Base-by-base conservation (phyloP, 2,329 filamentous ascomycete genomes). In the Cylindrodendrum hubeiense region DNA sequence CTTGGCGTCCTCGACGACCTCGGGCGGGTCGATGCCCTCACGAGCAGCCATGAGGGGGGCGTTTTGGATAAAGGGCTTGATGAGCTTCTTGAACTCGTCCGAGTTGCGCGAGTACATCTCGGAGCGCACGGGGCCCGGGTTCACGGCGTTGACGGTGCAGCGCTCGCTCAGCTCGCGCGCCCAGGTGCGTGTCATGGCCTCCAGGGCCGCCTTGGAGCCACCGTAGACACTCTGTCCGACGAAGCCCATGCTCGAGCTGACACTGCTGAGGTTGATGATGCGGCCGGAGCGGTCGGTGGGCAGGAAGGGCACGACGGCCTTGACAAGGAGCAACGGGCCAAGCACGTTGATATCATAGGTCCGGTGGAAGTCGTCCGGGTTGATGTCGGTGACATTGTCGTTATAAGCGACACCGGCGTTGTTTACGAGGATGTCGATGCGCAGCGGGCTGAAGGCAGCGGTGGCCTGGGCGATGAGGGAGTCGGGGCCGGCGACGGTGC, bases 291-390 rank as follows among this genome's bases (percentile, higher is more conserved):
- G 89, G 79, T 95, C 91, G 41, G 80, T 81, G 0, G 93, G 93
- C 2, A 96, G 85, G 77, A 91, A 91, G 0, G 89, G 90, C 24
- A 89, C 78, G 0, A 87, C 88, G 4, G 91, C 91, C 79, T 95
- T 89, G 34, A 92, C 86, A n/a, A 96, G 84, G 0, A 96, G 84
- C 13, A 96, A 79, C 2, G 93, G 93, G 0, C 92, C 93, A 5
- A 92, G 86, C 7, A 96, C 93, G 75, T 97, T 97, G 80, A 95
- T 86, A 56, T 87, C 87, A 82, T 92, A 95, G 65, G 90, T 89
- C 71, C 83, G 80, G 51, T 89, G 84, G 80, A 94, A 96, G 73
- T 93, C 86, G 6, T 86, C 85, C 7, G 83, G 71, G 12, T 86
- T 88, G 68, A 93, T 85, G 10, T 91, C 86, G 46, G 86, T 83